Evolutionary conservation across 139 green algal species (phyloP), one percentile per base, ranked within the genome.

Genomic region (Chlorella ohadii): DNA sequence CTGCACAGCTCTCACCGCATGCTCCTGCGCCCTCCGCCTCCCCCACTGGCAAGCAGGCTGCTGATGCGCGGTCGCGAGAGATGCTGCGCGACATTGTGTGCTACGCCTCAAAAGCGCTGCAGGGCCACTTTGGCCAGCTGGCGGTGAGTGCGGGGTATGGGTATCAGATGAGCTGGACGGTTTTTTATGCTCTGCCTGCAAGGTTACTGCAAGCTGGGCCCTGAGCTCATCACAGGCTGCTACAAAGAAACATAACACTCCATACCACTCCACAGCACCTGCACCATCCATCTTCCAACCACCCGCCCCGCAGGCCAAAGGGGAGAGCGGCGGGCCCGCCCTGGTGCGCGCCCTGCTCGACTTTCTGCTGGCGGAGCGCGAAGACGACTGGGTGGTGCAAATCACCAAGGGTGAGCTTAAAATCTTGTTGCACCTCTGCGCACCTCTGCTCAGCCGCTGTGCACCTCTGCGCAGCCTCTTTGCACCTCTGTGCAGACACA

Each of bases 301-400:
- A 11, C 34, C 3, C 22, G 16, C 23, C 55, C 23, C 44, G 25
- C 79, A 85, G 80, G 28, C 36, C 11, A 31, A 64, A 22, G 31
- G 27, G 7, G 72, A 81, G 59, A 20, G 47, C 28, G 81, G 61
- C 3, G 81, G 81, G 11, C 47, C 33, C 16, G 28, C 20, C 2
- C 57, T 86, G 57, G 81, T 86, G 57, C 36, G 31, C 19, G 41
- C 81, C 23, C 57, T 86, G 57, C n/a, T 81, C 34, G 28, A 20
- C 39, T 23, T 51, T 0, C 23, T 86, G 57, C 41, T 70, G n/a
- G 31, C 20, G 13, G 27, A 81, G 27, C 38, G 81, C 20, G 81
- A 86, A 56, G 72, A 86, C 39, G 68, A 67, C 36, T 86, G 81
- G 81, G 72, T 86, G 71, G 28, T 56, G 25, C 70, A 77, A 27